Evolutionary conservation across 768 basidiomycete species (phyloP).

Genomic region (Pulveroboletus sp.): DNA sequence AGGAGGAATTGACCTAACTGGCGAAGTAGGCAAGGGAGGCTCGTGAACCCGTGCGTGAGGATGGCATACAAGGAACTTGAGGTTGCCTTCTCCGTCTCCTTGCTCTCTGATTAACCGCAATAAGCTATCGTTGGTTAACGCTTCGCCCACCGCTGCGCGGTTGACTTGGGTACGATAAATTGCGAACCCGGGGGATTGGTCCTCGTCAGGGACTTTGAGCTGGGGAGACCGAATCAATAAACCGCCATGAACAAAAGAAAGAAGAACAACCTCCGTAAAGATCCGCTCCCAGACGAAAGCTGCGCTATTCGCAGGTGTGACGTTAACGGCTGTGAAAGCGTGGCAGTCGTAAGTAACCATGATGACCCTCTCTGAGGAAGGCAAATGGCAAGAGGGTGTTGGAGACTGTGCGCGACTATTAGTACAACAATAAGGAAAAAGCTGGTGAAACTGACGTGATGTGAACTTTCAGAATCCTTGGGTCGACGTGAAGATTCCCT

Average conservation of each 20-base stretch:
- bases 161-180: conserved; percentile 90
- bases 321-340: conserved; percentile 65
- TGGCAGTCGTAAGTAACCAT: conserved; percentile 78
- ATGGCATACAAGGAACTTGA: conserved; percentile 81
- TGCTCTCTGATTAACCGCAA: conserved; percentile 64
- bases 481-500: conserved; percentile 29
- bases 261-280: conserved; percentile 60
- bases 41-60: conserved; percentile 59
- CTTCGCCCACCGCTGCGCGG: conserved; percentile 65
- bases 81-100: conserved; percentile 73
- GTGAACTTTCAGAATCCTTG: conserved; percentile 26
- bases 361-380: conserved; percentile 38
- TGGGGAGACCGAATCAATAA: conserved; percentile 26
- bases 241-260: background rate
- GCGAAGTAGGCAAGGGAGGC: conserved; percentile 35
- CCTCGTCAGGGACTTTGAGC: conserved; percentile 82
- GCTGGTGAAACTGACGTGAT: conserved; percentile 13
- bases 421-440: conserved; percentile 6
- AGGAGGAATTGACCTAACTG: conserved; percentile 46
- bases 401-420: conserved; percentile 23
- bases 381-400: conserved; percentile 26
- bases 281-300: conserved; percentile 76
- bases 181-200: conserved; percentile 60
- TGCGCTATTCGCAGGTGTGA: conserved; percentile 59
- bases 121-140: conserved; percentile 66